Evolutionary conservation across 371 early-diverging fungal genomes (phyloP).

Genomic region (Zopfochytrium polystomum): DNA sequence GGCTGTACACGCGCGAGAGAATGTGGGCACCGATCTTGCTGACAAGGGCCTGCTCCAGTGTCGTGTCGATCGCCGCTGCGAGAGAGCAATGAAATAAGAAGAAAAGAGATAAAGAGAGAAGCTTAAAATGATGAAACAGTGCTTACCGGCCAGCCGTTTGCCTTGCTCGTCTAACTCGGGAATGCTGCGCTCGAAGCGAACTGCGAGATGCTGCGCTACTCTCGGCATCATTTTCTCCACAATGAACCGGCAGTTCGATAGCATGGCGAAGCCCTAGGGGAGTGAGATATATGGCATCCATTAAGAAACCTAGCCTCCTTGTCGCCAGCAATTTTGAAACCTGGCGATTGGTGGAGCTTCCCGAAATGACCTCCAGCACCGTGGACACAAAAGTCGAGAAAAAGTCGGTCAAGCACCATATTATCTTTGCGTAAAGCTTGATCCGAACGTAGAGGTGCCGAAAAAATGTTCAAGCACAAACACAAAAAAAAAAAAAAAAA

Average conservation of each 20-base stretch:
- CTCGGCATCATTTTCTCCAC: conserved; percentile 40
- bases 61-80: conserved; percentile 12
- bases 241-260: conserved; percentile 51
- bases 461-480: neutral
- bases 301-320: neutral
- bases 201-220: conserved; percentile 36
- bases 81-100: neutral
- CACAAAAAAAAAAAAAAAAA: too few species aligned
- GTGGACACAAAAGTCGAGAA: conserved; percentile 33
- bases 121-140: too few species aligned
- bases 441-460: neutral
- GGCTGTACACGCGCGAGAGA: conserved; percentile 29
- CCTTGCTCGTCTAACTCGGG: conserved; percentile 46
- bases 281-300: neutral
- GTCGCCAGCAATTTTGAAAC: neutral
- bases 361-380: conserved; percentile 17
- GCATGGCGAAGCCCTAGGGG: conserved; percentile 39
- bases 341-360: conserved; percentile 14
- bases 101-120: conserved; percentile 22
- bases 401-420: conserved; percentile 36
- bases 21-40: conserved; percentile 13
- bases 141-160: conserved; percentile 44
- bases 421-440: conserved; percentile 46
- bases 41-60: conserved; percentile 20
- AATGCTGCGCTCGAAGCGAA: conserved; percentile 49